Evolutionary conservation across 2,329 filamentous ascomycete species (phyloP), one percentile per base, ranked within the genome.

Genomic region (Ramularia endophylla): DNA sequence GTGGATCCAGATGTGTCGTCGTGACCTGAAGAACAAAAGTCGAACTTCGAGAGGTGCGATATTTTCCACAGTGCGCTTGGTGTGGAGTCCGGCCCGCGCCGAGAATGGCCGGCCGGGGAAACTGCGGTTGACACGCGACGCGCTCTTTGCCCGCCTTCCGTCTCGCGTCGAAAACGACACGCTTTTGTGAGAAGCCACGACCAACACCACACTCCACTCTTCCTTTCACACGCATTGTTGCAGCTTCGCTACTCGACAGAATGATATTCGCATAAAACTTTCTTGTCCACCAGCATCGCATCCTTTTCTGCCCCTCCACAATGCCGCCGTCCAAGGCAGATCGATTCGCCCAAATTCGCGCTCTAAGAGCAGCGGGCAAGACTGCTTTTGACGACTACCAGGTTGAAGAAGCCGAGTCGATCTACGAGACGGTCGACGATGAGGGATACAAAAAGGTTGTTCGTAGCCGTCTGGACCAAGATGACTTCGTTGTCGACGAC

Each of bases 401-500:
- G 65, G 79, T 95, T 47, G 78, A 87, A 56, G 83, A 97, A 48
- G 84, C 86, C 56, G 78, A 83, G 51, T 80, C 86, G 54, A 72
- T 98, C 32, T 98, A 97, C 69, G 92, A 97, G 50, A 89, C 94
- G 58, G 88, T 98, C 35, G 89, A 97, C 60, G 92, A 98, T 58
- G 90, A 92, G 58, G 85, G 86, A 38, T 98, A 98, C 73, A 95
- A 95, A 71, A 94, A 94, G 64, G 83, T 97, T 52, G 88, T 98
- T 11, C 80, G 92, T 30, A 80, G 83, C 41, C 83, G 92, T 34
- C 73, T 98, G 38, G 86, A 97, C 60, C 76, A 94, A 58, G 92
- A 98, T 57, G 92, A 98, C 68, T 98, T 98, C 59, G 90, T 98
- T 38, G 89, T 98, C 46, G 92, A 97, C 70, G 92, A 98, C 69